Evolutionary conservation across 352 stramenopile species (phyloP).

Genomic region (Phytophthora tentaculata): DNA sequence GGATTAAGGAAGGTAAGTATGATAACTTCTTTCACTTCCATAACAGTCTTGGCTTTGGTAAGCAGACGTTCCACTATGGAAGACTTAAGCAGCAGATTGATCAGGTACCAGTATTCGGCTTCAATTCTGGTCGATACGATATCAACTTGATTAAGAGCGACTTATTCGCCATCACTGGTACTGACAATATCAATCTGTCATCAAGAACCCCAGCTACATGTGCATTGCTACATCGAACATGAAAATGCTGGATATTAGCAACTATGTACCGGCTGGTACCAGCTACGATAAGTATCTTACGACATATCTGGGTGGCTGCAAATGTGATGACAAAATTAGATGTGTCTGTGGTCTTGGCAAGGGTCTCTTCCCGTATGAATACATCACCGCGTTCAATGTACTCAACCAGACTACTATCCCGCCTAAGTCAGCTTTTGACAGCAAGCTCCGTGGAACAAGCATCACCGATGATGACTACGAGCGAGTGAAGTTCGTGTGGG

Average conservation of each 20-base stretch:
- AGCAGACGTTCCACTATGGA: background rate
- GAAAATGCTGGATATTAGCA: background rate
- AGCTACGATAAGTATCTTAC: background rate
- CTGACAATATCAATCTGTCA: background rate
- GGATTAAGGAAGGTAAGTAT: background rate
- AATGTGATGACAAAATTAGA: too few relatives aligned
- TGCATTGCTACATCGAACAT: background rate
- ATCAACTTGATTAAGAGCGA: background rate
- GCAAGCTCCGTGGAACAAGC: too few relatives aligned
- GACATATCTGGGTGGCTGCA: too few relatives aligned
- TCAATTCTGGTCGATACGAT: background rate
- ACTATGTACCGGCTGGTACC: slow-evolving; percentile 1
- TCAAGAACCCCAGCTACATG: background rate
- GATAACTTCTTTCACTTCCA: background rate
- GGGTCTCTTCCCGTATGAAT: too few relatives aligned
- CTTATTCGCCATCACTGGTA: background rate
- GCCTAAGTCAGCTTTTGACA: too few relatives aligned
- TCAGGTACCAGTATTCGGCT: slow-evolving; percentile 1
- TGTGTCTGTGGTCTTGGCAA: too few relatives aligned
- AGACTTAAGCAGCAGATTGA: background rate
- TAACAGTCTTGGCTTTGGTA: slow-evolving; percentile 2
- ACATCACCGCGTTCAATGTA: too few relatives aligned
- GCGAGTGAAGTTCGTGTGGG: too few relatives aligned
- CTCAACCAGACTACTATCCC: too few relatives aligned
- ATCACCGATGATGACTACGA: too few relatives aligned